A percentile compares a stretch with the other conserved stretches of the same genome.
phyloP scores from a whole-genome alignment of 305 asterid species.

The Lippia alba region DNA sequence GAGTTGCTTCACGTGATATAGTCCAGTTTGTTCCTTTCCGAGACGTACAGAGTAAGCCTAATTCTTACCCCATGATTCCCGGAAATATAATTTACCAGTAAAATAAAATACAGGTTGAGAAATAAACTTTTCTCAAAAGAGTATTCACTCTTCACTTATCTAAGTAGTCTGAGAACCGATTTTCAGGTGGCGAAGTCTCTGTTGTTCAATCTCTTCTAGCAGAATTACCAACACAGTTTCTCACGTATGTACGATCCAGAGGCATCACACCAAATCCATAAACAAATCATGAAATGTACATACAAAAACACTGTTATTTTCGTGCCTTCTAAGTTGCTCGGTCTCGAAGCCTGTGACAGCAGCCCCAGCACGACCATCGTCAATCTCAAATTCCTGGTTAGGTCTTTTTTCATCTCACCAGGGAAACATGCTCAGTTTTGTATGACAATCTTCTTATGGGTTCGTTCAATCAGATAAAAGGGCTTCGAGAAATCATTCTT shows the following conservation, averaged over 20 bases:
- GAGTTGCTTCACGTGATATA: conserved; percentile 94
- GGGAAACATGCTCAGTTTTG: conserved; percentile 34
- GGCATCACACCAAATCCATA: conserved; percentile 63
- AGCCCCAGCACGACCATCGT: conserved; percentile 23
- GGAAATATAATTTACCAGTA: background rate
- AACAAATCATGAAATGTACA: conserved; percentile 54
- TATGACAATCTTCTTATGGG: conserved; percentile 24
- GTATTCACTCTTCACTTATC: conserved; percentile 1
- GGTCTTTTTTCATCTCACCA: conserved; percentile 38
- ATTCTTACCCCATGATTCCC: background rate
- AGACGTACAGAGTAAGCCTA: conserved; percentile 72
- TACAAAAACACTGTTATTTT: conserved; percentile 37
- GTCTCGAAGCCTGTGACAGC: conserved; percentile 28
- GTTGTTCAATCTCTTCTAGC: conserved; percentile 90
- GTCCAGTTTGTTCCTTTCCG: conserved; percentile 96
- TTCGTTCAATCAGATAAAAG: conserved; percentile 31
- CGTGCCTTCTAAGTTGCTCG: conserved; percentile 33
- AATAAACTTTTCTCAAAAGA: background rate
- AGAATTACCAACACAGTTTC: conserved; percentile 86
- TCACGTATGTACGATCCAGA: conserved; percentile 75
- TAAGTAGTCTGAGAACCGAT: conserved; percentile 18
- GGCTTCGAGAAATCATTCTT: conserved; percentile 32
- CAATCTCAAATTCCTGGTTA: conserved; percentile 35
- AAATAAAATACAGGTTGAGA: background rate
- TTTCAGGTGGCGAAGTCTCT: conserved; percentile 78